Base-by-base conservation (phyloP, 139 green algal genomes). In the Klebsormidium nitens region DNA sequence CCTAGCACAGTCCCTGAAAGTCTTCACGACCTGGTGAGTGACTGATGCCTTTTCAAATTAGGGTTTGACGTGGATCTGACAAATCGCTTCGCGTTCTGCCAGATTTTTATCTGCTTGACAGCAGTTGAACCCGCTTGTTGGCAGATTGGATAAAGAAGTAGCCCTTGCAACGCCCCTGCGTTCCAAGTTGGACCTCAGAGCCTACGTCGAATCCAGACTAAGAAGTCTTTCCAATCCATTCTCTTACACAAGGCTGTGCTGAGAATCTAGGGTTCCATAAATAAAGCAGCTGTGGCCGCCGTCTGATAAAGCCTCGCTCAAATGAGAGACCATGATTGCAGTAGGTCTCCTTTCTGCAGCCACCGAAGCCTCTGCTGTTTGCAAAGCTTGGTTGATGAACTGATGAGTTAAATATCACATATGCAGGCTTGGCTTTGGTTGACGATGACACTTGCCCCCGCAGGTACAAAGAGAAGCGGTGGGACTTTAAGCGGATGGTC, bases 391-490 rank as follows among this genome's bases (percentile, higher is more conserved):
- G n/a, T n/a, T n/a, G n/a, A n/a, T n/a, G n/a, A n/a, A n/a, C n/a
- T n/a, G n/a, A n/a, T n/a, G n/a, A n/a, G n/a, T n/a, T n/a, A n/a
- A n/a, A n/a, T n/a, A n/a, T n/a, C n/a, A n/a, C n/a, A n/a, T n/a
- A n/a, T n/a, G n/a, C n/a, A n/a, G n/a, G n/a, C n/a, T n/a, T n/a
- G n/a, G n/a, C n/a, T n/a, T n/a, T n/a, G n/a, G n/a, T n/a, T n/a
- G n/a, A n/a, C n/a, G n/a, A n/a, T n/a, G n/a, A n/a, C n/a, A n/a
- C n/a, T n/a, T n/a, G n/a, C n/a, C 31, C 28, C 26, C 28, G 26
- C 72, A 79, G 72, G 72, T 87, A 86, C 57, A 95, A 91, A 66
- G 89, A 88, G 58, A 87, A 89, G 36, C 76, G 87, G 19, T 97
- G 86, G 86, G 85, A 92, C 65, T 34, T 92, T 1, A 77, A 65